These are phyloP conservation scores for Kwoniella botswanensis DNA, from an alignment of 768 basidiomycete genomes.

Conservation along the genomic window DNA sequence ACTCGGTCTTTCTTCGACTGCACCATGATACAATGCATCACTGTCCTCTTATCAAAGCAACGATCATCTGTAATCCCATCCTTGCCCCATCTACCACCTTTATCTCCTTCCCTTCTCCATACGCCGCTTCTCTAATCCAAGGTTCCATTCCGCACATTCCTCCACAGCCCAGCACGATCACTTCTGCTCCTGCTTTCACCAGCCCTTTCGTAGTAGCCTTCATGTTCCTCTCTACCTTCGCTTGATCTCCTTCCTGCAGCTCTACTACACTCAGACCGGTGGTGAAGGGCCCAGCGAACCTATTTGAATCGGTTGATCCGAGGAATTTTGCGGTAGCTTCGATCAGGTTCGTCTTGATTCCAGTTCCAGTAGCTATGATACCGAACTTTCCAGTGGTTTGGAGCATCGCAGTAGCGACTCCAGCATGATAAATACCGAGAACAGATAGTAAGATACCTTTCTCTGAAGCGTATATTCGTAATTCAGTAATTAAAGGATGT, in stretches of 20 bases:
- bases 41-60: conserved; percentile 19
- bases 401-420: conserved; percentile 33
- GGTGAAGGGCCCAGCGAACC: conserved; percentile 34
- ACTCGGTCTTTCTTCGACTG: conserved; percentile 6
- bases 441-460: conserved; percentile 6
- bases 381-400: conserved; percentile 25
- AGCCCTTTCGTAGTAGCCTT: conserved; percentile 25
- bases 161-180: conserved; percentile 38
- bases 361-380: conserved; percentile 39
- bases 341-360: conserved; percentile 29
- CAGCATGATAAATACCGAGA: conserved; percentile 40
- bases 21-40: conserved; percentile 10
- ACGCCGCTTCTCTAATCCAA: conserved; percentile 30
- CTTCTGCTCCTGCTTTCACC: conserved; percentile 27
- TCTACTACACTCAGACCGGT: conserved; percentile 35
- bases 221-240: conserved; percentile 32
- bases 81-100: conserved; percentile 39
- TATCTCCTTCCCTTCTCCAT: conserved; percentile 21
- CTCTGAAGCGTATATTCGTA: conserved; percentile 6
- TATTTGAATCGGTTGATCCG: conserved; percentile 24
- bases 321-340: conserved; percentile 27
- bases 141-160: conserved; percentile 44
- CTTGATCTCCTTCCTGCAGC: conserved; percentile 42
- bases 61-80: conserved; percentile 36
- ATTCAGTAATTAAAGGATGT: conserved; percentile 33